phyloP scores from a whole-genome alignment of 1,139 yeast species.

The Blastobotrys indianensis region DNA sequence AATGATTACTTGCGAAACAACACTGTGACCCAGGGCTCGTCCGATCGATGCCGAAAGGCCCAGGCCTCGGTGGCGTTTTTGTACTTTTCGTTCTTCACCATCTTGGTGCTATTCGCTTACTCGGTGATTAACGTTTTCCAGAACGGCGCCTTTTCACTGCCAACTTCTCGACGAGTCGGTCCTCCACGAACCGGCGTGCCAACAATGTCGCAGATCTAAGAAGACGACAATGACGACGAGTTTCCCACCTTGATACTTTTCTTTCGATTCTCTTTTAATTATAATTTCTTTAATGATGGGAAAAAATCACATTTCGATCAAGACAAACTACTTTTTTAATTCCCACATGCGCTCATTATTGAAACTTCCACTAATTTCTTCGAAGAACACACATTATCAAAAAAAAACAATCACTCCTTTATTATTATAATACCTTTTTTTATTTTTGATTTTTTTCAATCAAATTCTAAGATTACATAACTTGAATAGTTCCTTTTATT shows the following conservation, averaged over 20 bases:
- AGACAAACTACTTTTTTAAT: too few relatives aligned
- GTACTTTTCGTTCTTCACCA: slow-evolving; percentile 75
- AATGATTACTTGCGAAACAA: slow-evolving; percentile 55
- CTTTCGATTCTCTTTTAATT: background rate
- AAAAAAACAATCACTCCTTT: too few relatives aligned
- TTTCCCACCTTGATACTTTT: background rate
- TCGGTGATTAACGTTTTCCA: slow-evolving; percentile 51
- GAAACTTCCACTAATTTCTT: too few relatives aligned
- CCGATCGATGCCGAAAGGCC: slow-evolving; percentile 88
- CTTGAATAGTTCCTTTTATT: too few relatives aligned
- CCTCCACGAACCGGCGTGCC: slow-evolving; percentile 79
- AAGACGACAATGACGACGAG: too few relatives aligned
- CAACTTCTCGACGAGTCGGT: slow-evolving; percentile 40
- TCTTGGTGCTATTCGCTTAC: slow-evolving; percentile 62
- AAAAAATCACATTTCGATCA: too few relatives aligned
- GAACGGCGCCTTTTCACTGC: slow-evolving; percentile 70
- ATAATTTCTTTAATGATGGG: background rate
- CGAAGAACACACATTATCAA: too few relatives aligned
- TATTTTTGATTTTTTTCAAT: too few relatives aligned
- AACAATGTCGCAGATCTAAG: slow-evolving; percentile 73
- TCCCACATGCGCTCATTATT: too few relatives aligned
- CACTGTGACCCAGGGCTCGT: slow-evolving; percentile 66
- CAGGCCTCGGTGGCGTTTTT: slow-evolving; percentile 90
- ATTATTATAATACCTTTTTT: background rate
- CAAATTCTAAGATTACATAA: too few relatives aligned